A percentile compares a stretch with the other conserved stretches of the same genome.
phyloP scores from a whole-genome alignment of 345 rosid genomes.

The Aegle marmelos region DNA sequence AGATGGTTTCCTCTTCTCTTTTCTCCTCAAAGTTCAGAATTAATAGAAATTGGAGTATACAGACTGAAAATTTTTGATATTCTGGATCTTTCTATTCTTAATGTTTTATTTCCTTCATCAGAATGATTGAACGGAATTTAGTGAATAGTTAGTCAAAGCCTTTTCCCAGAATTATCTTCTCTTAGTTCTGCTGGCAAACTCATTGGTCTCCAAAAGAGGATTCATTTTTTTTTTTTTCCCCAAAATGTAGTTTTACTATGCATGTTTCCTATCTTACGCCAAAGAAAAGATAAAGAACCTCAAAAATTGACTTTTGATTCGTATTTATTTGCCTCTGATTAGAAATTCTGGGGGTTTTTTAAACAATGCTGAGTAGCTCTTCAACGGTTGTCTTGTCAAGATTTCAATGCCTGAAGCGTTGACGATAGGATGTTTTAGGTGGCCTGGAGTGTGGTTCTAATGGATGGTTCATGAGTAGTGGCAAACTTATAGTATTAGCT shows the following conservation, averaged over 20 bases:
- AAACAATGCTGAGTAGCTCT: background rate
- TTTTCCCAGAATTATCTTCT: background rate
- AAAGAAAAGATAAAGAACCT: background rate
- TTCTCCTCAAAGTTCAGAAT: background rate
- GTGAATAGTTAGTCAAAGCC: background rate
- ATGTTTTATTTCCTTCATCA: background rate
- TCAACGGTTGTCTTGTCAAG: background rate
- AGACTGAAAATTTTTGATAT: background rate
- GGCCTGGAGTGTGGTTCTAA: background rate
- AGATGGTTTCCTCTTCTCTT: background rate
- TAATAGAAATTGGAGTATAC: background rate
- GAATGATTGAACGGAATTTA: background rate
- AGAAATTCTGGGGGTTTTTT: background rate
- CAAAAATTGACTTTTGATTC: background rate
- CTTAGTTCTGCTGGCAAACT: background rate
- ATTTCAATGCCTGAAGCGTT: background rate
- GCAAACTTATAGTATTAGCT: background rate
- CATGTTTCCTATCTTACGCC: background rate
- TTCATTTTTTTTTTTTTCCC: background rate
- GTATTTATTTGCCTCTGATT: background rate
- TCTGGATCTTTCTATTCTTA: background rate
- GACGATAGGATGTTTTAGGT: background rate
- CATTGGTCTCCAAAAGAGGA: background rate
- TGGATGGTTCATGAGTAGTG: background rate
- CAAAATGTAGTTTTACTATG: background rate